A percentile compares a stretch with the other conserved stretches of the same genome.
Conservation (phyloP, 106 monocot genomes). For the Cymbidium sinense region DNA sequence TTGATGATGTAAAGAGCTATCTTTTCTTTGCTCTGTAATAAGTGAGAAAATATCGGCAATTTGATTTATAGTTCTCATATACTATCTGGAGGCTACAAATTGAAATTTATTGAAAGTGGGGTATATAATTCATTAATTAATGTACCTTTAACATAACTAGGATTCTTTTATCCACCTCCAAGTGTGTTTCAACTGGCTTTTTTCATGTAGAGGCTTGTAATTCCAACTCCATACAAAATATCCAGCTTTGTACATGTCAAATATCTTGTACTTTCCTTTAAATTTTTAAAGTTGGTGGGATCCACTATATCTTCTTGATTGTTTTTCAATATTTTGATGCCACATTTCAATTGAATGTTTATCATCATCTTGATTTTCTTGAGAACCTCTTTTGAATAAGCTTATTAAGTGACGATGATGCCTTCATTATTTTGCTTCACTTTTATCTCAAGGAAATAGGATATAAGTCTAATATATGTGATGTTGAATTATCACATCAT, state of each 20-base stretch:
- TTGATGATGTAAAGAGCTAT: too few relatives aligned
- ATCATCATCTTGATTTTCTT: not conserved
- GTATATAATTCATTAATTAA: too few relatives aligned
- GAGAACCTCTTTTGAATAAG: not conserved
- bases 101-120: too few relatives aligned
- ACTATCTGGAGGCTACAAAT: too few relatives aligned
- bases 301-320: not conserved
- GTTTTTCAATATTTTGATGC: not conserved
- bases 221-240: not conserved
- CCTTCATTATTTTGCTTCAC: not conserved
- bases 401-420: not conserved
- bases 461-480: not conserved
- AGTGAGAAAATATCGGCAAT: too few relatives aligned
- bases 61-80: too few relatives aligned
- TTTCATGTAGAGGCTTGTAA: not conserved
- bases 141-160: too few relatives aligned
- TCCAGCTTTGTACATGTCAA: not conserved
- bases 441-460: not conserved
- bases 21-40: too few relatives aligned
- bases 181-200: not conserved
- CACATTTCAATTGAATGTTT: not conserved
- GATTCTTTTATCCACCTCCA: not conserved
- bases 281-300: not conserved
- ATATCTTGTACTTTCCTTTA: not conserved
- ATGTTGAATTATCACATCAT: not conserved